phyloP scores from a whole-genome alignment of 106 monocot species.

The Posidonia australis region DNA sequence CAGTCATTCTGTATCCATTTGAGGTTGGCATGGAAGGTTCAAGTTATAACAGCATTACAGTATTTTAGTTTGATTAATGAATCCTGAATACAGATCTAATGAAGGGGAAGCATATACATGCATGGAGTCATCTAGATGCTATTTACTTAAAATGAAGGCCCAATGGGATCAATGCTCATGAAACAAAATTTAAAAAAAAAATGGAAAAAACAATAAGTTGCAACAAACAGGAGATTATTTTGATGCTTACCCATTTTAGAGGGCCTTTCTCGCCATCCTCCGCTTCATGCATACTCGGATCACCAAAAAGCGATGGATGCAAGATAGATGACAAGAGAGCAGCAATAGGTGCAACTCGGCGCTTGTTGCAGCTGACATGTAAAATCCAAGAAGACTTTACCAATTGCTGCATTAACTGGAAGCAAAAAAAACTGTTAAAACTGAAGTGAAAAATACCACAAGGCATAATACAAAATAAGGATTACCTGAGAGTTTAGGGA shows the following conservation, averaged over 20 bases:
- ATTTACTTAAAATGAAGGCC: too few species aligned
- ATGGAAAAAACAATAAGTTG: background rate
- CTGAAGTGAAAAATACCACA: background rate
- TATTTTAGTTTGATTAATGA: too few species aligned
- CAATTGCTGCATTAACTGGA: constrained; percentile 57
- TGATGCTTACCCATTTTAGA: constrained; percentile 74
- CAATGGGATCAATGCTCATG: too few species aligned
- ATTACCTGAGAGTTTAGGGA: constrained; percentile 44
- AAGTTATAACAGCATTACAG: too few species aligned
- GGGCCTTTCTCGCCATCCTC: constrained; percentile 42
- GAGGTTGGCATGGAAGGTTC: too few species aligned
- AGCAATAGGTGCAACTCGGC: constrained; percentile 86
- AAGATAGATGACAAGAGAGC: constrained; percentile 81
- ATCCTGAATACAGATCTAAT: too few species aligned
- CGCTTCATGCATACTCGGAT: constrained; percentile 61
- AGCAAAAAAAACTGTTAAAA: constrained; percentile 11
- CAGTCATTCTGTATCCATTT: background rate
- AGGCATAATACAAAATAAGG: background rate
- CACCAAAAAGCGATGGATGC: constrained; percentile 56
- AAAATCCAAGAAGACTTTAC: constrained; percentile 75
- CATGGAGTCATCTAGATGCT: too few species aligned
- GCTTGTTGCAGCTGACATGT: constrained; percentile 84
- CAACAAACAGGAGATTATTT: constrained; percentile 3
- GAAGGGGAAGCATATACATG: too few species aligned
- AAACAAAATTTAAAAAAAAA: background rate